Evolutionary conservation across 768 basidiomycete species (phyloP), one percentile per base, ranked within the genome.

Genomic region (Tulasnella sp.): DNA sequence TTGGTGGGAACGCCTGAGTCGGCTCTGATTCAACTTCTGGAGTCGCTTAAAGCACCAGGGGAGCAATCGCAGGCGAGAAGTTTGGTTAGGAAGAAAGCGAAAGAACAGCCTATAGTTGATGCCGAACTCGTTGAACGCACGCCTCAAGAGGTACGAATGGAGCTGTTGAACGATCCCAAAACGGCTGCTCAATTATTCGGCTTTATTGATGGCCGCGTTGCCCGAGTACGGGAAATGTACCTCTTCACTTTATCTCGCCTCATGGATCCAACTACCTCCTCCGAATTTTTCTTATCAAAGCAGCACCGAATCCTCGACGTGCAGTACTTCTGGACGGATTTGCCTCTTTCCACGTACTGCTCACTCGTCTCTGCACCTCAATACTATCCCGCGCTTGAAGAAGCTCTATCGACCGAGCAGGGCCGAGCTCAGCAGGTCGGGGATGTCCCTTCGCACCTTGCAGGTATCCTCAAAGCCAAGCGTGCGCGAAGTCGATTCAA

Each of bases 161-260:
- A 79, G 31, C 72, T 90, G 56, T 69, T 86, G n/a, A 74, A 76
- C 2, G 86, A 93, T 65, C 74, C 77, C 43, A 78, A 78, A 25
- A 82, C 85, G 2, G 64, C 83, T n/a, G 75, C 79, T 2, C 86
- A 90, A 62, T 62, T 79, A 27, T 86, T 86, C 65, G 90, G 88
- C 12, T 88, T 77, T 67, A 75, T 84, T 41, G 71, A 78, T 12
- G 87, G 83, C 12, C 81, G 80, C 63, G 74, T 76, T 29, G 70
- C 80, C 1, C 76, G 90, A 41, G 77, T 79, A 15, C 77, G 80
- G 25, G 73, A 78, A 58, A 69, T 88, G 1, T 85, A 90, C 64
- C 68, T 83, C 23, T 72, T 73, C 43, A 72, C 73, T 23, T 70
- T 83, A 31, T 65, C 69, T 21, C 70, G 74, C 4, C 71, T 87